phyloP scores from a whole-genome alignment of 208 protist species.

The Porcisia hertigi region DNA sequence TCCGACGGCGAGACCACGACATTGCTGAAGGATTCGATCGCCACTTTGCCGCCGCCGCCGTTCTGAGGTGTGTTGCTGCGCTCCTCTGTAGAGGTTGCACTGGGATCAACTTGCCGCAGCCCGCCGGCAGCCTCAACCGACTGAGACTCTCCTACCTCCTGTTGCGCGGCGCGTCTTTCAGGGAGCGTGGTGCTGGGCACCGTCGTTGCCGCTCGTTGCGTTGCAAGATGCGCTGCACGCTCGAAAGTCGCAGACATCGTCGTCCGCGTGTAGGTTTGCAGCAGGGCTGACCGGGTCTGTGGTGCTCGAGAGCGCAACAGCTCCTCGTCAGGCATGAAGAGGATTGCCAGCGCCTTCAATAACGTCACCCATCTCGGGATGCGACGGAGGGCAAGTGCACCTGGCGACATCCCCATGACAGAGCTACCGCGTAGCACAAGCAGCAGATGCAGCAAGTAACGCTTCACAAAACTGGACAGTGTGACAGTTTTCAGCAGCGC shows the following conservation, averaged over 20 bases:
- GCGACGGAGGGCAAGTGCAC: conserved; percentile 41
- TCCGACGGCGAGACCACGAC: conserved; percentile 63
- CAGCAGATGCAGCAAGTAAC: conserved; percentile 82
- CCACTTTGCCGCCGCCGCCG: conserved; percentile 3
- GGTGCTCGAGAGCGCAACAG: conserved; percentile 16
- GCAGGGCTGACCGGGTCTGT: conserved; percentile 17
- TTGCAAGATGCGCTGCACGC: conserved; percentile 5
- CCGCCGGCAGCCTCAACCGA: background rate
- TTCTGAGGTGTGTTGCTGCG: background rate
- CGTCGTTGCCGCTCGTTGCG: conserved; percentile 1
- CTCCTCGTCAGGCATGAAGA: conserved; percentile 67
- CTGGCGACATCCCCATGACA: conserved; percentile 22
- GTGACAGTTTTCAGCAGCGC: conserved; percentile 69
- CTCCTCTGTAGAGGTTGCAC: background rate
- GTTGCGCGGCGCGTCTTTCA: background rate
- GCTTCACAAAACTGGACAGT: conserved; percentile 49
- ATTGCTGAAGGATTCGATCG: conserved; percentile 38
- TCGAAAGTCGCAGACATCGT: conserved; percentile 1
- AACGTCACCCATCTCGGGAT: conserved; percentile 39
- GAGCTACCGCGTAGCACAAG: conserved; percentile 70
- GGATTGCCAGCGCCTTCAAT: conserved; percentile 56
- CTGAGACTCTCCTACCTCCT: background rate
- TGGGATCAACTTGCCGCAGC: background rate
- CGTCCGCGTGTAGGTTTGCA: conserved; percentile 26
- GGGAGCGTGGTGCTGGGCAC: conserved; percentile 4